Evolutionary conservation across 129 eudicot species (phyloP).

Genomic region (Lonicera japonica): DNA sequence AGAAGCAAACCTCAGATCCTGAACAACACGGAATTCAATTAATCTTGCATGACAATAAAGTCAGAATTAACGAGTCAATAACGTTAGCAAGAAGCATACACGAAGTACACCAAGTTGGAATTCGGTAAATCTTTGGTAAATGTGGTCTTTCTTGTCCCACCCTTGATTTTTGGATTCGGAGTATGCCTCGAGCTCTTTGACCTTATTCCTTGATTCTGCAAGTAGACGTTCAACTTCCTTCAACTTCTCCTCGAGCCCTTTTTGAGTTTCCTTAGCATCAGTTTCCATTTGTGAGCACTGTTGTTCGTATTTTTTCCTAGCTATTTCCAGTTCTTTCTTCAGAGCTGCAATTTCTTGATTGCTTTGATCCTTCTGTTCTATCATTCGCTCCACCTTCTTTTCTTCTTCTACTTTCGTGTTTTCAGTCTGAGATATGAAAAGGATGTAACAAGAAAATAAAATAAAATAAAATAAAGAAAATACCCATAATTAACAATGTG

Average conservation of each 20-base stretch:
- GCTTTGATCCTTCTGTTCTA: conserved; percentile 33
- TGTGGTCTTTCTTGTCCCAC: conserved; percentile 61
- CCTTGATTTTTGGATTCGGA: conserved; percentile 35
- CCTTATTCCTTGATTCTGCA: conserved; percentile 40
- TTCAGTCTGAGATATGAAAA: conserved; percentile 35
- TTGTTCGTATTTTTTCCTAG: conserved; percentile 40
- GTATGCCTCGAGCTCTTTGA: conserved; percentile 54
- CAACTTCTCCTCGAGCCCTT: conserved; percentile 42
- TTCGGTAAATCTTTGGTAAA: conserved; percentile 57
- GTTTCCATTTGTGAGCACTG: conserved; percentile 30
- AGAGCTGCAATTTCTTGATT: conserved; percentile 34
- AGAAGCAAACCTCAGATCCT: conserved; percentile 80
- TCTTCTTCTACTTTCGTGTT: conserved; percentile 35
- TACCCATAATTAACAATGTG: too few species aligned
- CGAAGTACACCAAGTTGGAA: conserved; percentile 65
- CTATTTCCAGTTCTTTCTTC: conserved; percentile 49
- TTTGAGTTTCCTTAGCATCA: conserved; percentile 40
- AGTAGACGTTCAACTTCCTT: conserved; percentile 37
- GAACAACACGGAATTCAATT: conserved; percentile 18
- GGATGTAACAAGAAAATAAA: too few species aligned
- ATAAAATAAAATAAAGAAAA: too few species aligned
- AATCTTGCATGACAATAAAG: background rate
- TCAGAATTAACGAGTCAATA: background rate
- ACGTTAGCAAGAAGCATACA: conserved; percentile 28
- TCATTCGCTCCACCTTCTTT: conserved; percentile 21